phyloP scores from a whole-genome alignment of 192 early-diverging fungal species.

The Bifiguratus adelaidae region DNA sequence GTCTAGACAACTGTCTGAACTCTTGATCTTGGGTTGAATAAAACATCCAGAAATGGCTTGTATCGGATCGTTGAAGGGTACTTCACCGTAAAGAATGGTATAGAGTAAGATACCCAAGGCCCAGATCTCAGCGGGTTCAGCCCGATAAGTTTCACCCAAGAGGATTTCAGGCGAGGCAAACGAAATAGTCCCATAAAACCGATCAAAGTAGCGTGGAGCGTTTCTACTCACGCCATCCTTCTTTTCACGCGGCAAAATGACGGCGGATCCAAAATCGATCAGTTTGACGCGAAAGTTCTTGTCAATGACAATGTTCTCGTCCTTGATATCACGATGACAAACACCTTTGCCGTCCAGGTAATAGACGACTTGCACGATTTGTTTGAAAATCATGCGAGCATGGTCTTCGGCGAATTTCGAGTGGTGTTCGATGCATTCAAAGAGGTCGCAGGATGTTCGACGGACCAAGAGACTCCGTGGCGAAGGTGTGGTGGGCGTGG shows the following conservation, averaged over 20 bases:
- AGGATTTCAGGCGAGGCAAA: constrained; percentile 64
- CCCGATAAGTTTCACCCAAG: constrained; percentile 37
- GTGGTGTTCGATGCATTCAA: constrained; percentile 69
- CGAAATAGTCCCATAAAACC: constrained; percentile 53
- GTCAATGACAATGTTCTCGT: constrained; percentile 52
- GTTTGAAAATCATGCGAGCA: constrained; percentile 54
- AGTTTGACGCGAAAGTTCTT: constrained; percentile 39
- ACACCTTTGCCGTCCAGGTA: constrained; percentile 51
- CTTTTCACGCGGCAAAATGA: constrained; percentile 28
- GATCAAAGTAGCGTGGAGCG: constrained; percentile 22
- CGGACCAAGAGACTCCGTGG: constrained; percentile 29
- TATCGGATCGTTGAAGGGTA: constrained; percentile 44
- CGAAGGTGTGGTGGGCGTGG: no score
- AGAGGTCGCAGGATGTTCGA: constrained; percentile 53
- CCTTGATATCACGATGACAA: constrained; percentile 77
- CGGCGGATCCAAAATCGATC: constrained; percentile 61
- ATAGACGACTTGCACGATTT: constrained; percentile 53
- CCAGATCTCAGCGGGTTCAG: constrained; percentile 57
- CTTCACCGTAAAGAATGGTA: constrained; percentile 47
- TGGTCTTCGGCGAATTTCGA: constrained; percentile 47
- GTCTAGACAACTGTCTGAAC: constrained; percentile 35
- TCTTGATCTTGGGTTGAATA: constrained; percentile 29
- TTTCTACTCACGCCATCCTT: no score
- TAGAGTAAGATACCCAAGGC: constrained; percentile 58
- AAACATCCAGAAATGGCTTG: constrained; percentile 36